Base-by-base conservation (phyloP, 495 filamentous ascomycete genomes). In the Thozetella sp. region DNA sequence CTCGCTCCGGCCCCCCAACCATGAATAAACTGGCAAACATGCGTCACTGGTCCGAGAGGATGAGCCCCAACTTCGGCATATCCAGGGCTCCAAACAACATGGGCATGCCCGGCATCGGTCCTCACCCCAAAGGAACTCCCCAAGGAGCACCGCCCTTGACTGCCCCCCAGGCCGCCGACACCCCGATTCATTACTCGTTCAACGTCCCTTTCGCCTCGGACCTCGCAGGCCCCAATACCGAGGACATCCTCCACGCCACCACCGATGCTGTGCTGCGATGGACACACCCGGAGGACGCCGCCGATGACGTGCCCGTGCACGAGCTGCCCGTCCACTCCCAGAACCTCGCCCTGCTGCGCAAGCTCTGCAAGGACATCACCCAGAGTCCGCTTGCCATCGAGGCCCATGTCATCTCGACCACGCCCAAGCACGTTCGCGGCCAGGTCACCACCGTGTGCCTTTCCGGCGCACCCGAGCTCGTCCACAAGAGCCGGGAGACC, bases 1-100 rank as follows among this genome's bases (percentile, higher is more conserved):
- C 52, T 53, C 23, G n/a, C 60, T 60, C 68, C 59, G 59, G 54
- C 56, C 61, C 62, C 53, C 64, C 62, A 70, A 86, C 58, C 70
- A 96, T 97, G 93, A 93, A 96, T 83, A 96, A 94, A 80, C 88
- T 97, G 70, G 87, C 89, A 76, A 93, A 91, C 78, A 92, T 96
- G 83, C 90, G 93, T 81, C 92, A 96, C 87, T 93, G 92, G 83
- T 91, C 90, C 83, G 92, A 96, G 80, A 87, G 91, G 82, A 94
- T 95, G 86, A 91, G 90, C 63, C 89, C 91, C 58, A 84, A 78
- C 69, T 91, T 92, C 69, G 86, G 86, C 80, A 92, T 92, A 84
- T 89, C 87, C 60, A 86, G 79, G 65, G 72, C 88, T 11, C 43
- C 43, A n/a, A 48, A 48, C 67, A 87, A 88, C 67, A 85, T 88